Base-by-base conservation (phyloP, 495 filamentous ascomycete genomes). In the Aspergillus cristatus region DNA sequence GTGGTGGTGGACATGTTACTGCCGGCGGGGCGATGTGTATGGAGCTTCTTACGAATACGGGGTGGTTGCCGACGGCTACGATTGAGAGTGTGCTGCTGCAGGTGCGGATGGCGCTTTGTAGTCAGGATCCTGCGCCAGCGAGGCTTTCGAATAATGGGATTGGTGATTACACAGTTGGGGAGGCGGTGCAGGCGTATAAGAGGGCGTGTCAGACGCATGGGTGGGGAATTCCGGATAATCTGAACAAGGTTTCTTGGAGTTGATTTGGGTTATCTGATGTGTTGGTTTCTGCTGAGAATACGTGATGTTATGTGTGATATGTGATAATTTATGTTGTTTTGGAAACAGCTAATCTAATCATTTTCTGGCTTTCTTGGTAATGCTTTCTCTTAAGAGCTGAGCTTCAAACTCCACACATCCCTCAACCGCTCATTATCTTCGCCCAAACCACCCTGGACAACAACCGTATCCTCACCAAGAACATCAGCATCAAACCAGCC, bases 1-100 rank as follows among this genome's bases (percentile, higher is more conserved):
- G 87, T 8, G 89, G 89, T 15, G 89, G 89, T 14, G 89, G 89
- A 1, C 88, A 96, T 54, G 81, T 96, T 38, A 94, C 89, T 0
- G 51, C 62, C n/a, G 89, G 89, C 2, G 89, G 89, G 1, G 82
- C 88, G 1, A 70, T 96, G 59, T 95, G 89, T 57, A 88, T 94
- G 84, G 82, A 96, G 58, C 68, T 95, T 6, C 71, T 96, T 25
- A 95, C 89, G 2, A 83, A 79, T 48, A 67, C 75, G 7, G 89
- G 89, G 10, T 96, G 89, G 89, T 75, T 70, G 12, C 76, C 82
- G 0, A 79, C 72, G 0, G 74, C 68, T 36, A 76, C 71, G 17
- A 75, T 96, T 41, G 89, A 96, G 61, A 81, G 71, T 34, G 79
- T 95, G 3, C 60, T 96, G 7, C 54, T 94, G 36, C 87, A 94